A percentile compares a stretch with the other conserved stretches of the same genome.
These are phyloP conservation scores for Stagonosporopsis rhizophila DNA, from an alignment of 2,329 filamentous ascomycete species.

Conservation along the genomic window DNA sequence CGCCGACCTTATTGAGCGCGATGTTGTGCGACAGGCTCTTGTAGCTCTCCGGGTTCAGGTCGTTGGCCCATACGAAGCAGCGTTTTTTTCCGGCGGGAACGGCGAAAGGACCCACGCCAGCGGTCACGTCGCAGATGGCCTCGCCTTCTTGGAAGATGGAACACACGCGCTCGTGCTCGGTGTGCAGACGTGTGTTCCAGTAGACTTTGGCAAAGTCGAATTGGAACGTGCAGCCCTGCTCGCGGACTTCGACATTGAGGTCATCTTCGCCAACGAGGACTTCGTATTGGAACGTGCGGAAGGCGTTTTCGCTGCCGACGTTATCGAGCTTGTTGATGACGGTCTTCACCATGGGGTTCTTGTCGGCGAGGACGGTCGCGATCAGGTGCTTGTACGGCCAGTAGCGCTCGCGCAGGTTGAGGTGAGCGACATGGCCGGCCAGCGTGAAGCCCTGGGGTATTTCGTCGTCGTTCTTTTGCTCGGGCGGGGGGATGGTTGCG, in stretches of 20 bases:
- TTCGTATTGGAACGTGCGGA: slow-evolving; percentile 92
- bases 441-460: slow-evolving; percentile 86
- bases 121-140: slow-evolving; percentile 96
- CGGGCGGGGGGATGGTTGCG: slow-evolving; percentile 72
- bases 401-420: slow-evolving; percentile 86
- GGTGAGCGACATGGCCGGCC: slow-evolving; percentile 91
- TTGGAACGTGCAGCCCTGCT: slow-evolving; percentile 83
- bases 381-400: slow-evolving; percentile 86
- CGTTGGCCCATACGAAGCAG: slow-evolving; percentile 95
- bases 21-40: slow-evolving; percentile 74
- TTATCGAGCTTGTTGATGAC: slow-evolving; percentile 96
- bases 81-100: slow-evolving; percentile 87
- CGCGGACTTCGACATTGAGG: slow-evolving; percentile 80
- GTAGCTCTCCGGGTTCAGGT: slow-evolving; percentile 91
- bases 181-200: slow-evolving; percentile 93
- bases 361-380: slow-evolving; percentile 85
- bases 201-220: slow-evolving; percentile 98
- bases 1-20: slow-evolving; percentile 75
- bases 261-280: slow-evolving; percentile 82
- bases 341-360: slow-evolving; percentile 80
- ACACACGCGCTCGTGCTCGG: slow-evolving; percentile 84
- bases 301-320: slow-evolving; percentile 84
- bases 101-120: slow-evolving; percentile 93
- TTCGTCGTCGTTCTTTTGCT: slow-evolving; percentile 78
- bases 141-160: slow-evolving; percentile 80